Evolutionary conservation across 306 rosid genomes (phyloP).

Genomic region (Acmispon strigosus): DNA sequence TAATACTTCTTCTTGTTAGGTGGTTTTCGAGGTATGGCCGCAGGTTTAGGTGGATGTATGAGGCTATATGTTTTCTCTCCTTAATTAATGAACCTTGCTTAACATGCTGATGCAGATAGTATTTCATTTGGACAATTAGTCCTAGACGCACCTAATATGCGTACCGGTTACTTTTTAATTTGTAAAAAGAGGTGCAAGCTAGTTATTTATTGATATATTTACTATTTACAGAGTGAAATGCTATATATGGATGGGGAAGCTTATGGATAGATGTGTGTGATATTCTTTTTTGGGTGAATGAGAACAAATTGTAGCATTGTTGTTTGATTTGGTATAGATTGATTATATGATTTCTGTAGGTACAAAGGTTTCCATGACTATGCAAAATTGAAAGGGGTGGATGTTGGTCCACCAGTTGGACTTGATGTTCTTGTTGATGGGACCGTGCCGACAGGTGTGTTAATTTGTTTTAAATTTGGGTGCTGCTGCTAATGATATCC

Average conservation of each 20-base stretch:
- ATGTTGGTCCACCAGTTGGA: constrained; percentile 65
- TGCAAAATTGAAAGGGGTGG: constrained; percentile 54
- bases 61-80: neutral
- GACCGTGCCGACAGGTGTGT: constrained; percentile 81
- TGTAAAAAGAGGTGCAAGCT: neutral
- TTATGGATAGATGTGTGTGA: neutral
- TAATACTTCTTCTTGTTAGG: neutral
- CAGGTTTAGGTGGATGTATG: neutral
- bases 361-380: constrained; percentile 83
- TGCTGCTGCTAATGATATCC: neutral
- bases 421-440: constrained; percentile 90
- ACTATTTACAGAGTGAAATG: neutral
- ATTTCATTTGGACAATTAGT: neutral
- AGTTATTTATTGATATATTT: neutral
- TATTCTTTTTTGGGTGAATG: neutral
- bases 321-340: neutral
- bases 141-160: neutral
- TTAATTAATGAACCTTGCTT: neutral
- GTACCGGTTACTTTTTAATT: neutral
- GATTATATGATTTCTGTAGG: constrained; percentile 38
- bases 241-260: neutral
- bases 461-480: constrained; percentile 7
- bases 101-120: neutral
- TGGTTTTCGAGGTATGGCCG: neutral
- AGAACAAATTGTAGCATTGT: neutral